Evolutionary conservation across 805 yeast species (phyloP).

Genomic region (Wickerhamomyces chambardii): DNA sequence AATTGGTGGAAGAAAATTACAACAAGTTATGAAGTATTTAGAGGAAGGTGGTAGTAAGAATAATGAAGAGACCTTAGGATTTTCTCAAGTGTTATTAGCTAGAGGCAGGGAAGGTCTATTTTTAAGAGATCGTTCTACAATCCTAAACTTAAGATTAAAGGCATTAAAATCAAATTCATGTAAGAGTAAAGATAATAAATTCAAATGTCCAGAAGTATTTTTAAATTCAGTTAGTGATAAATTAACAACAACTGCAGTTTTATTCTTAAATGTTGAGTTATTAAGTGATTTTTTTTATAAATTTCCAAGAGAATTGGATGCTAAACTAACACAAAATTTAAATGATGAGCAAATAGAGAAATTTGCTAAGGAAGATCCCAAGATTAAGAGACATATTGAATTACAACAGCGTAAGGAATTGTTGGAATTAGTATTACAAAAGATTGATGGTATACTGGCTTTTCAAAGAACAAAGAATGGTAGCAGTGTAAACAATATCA

Average conservation of each 20-base stretch:
- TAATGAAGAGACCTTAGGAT: slow-evolving; percentile 71
- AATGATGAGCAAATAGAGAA: slow-evolving; percentile 71
- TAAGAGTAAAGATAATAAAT: slow-evolving; percentile 69
- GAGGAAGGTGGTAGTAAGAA: slow-evolving; percentile 23
- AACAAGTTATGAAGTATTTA: slow-evolving; percentile 75
- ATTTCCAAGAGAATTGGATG: slow-evolving; percentile 90
- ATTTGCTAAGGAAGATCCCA: slow-evolving; percentile 94
- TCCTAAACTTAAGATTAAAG: slow-evolving; percentile 68
- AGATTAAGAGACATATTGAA: slow-evolving; percentile 82
- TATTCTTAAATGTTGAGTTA: slow-evolving; percentile 88
- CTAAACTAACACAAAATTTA: slow-evolving; percentile 53
- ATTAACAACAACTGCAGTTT: slow-evolving; percentile 84
- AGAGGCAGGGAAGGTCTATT: slow-evolving; percentile 83
- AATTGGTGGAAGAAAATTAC: slow-evolving; percentile 78
- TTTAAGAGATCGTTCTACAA: slow-evolving; percentile 59
- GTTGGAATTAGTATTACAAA: slow-evolving; percentile 72
- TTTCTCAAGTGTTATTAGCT: slow-evolving; percentile 63
- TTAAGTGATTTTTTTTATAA: slow-evolving; percentile 92
- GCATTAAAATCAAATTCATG: slow-evolving; percentile 72
- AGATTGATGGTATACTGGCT: slow-evolving; percentile 55
- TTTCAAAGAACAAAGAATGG: slow-evolving; percentile 18
- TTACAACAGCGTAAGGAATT: slow-evolving; percentile 89
- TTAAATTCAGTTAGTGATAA: slow-evolving; percentile 89
- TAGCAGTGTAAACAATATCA: not conserved
- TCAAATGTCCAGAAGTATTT: slow-evolving; percentile 91